phyloP scores from a whole-genome alignment of 495 filamentous ascomycete species.

The Cladorrhinum samala region DNA sequence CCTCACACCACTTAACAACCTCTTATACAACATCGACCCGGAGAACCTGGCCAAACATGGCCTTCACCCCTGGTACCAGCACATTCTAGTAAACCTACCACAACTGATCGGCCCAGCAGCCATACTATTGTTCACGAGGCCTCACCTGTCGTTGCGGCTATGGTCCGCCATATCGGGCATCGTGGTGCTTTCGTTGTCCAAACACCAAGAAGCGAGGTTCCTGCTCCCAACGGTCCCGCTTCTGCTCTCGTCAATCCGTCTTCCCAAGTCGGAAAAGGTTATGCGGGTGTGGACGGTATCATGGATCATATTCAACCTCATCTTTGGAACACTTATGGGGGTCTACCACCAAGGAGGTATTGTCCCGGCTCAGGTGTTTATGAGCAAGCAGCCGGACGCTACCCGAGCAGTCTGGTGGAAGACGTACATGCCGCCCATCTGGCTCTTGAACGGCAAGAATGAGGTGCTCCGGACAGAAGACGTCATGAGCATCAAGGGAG shows the following conservation, averaged over 20 bases:
- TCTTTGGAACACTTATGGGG: constrained; percentile 79
- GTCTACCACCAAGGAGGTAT: constrained; percentile 92
- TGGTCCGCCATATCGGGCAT: constrained; percentile 79
- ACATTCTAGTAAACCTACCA: constrained; percentile 77
- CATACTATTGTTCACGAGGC: constrained; percentile 56
- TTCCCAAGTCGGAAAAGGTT: constrained; percentile 52
- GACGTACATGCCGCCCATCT: constrained; percentile 89
- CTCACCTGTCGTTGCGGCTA: constrained; percentile 51
- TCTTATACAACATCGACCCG: constrained; percentile 73
- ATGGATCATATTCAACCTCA: constrained; percentile 81
- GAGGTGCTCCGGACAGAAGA: constrained; percentile 63
- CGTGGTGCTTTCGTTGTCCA: constrained; percentile 71
- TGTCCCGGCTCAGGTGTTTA: constrained; percentile 68
- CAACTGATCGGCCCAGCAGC: constrained; percentile 86
- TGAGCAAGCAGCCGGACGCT: constrained; percentile 53
- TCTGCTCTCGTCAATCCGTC: constrained; percentile 72
- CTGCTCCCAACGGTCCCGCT: constrained; percentile 82
- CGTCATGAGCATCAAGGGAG: constrained; percentile 71
- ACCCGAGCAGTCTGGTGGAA: constrained; percentile 90
- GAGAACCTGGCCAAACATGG: constrained; percentile 84
- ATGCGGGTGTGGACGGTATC: constrained; percentile 52
- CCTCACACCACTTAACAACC: constrained; percentile 86
- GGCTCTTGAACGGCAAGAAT: constrained; percentile 77
- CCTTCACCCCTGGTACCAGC: constrained; percentile 86
- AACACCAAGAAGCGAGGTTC: constrained; percentile 94